A percentile compares a stretch with the other conserved stretches of the same genome.
Evolutionary conservation across 1,284 basidiomycete species (phyloP).

Genomic region (Cerrena zonata): DNA sequence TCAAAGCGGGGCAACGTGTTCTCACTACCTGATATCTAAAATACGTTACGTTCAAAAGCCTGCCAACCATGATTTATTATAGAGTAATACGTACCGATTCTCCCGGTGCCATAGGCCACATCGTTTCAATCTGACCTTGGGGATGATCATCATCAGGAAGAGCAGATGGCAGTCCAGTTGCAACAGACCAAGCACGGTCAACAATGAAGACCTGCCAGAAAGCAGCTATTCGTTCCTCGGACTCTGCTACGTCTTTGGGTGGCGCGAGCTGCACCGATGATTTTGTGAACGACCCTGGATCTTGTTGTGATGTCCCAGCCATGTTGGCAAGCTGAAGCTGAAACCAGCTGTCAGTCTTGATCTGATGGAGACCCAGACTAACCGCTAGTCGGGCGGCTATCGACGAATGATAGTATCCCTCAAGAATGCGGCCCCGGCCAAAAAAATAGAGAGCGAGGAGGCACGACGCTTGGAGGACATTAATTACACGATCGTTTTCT

Average conservation of each 20-base stretch:
- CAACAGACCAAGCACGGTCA: slow-evolving; percentile 53
- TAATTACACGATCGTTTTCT: slow-evolving; percentile 48
- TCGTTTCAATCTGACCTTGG: slow-evolving; percentile 45
- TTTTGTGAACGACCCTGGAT: slow-evolving; percentile 14
- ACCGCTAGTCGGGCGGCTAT: slow-evolving; percentile 52
- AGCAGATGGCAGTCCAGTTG: slow-evolving; percentile 47
- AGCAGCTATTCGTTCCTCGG: slow-evolving; percentile 43
- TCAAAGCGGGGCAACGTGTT: slow-evolving; percentile 4
- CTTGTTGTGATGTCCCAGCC: slow-evolving; percentile 11
- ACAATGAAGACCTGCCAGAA: slow-evolving; percentile 61
- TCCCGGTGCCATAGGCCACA: slow-evolving; percentile 39
- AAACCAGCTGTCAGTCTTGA: slow-evolving; percentile 31
- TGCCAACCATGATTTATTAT: background rate
- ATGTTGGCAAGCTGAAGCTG: slow-evolving; percentile 13
- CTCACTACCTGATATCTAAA: background rate
- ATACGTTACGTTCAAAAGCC: slow-evolving; percentile 10
- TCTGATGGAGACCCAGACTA: slow-evolving; percentile 49
- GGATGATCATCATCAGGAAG: slow-evolving; percentile 47
- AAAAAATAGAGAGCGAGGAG: slow-evolving; percentile 58
- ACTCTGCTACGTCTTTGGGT: slow-evolving; percentile 35
- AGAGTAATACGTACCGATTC: background rate
- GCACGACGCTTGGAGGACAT: slow-evolving; percentile 55
- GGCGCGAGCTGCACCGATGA: slow-evolving; percentile 32
- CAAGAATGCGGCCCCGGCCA: slow-evolving; percentile 48
- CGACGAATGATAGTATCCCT: slow-evolving; percentile 58